Base-by-base conservation (phyloP, 768 basidiomycete species). In the Amanita inopinata region DNA sequence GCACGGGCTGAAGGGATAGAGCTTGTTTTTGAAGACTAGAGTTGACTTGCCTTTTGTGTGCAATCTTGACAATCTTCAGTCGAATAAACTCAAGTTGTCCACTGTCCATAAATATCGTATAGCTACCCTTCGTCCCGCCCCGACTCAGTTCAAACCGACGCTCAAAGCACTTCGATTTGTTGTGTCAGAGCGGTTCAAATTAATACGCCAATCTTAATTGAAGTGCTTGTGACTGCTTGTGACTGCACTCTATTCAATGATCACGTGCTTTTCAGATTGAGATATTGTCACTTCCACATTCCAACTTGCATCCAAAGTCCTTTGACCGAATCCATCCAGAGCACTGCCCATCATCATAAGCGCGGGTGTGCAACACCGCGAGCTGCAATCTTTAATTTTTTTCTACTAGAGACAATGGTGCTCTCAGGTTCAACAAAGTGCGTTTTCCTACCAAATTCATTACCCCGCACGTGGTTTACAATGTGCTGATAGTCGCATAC, bases 1-100 rank as follows among this genome's bases (percentile, higher is more conserved):
- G 81, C 82, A 6, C 64, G 62, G 5, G 62, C 66, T 18, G 55
- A 65, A 47, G 82, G 79, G 0, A 60, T 80, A 15, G 71, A 78
- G 35, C 54, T 83, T 22, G 64, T 74, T 17, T 57, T 79, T 3
- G 73, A 76, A 28, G 63, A 66, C 17, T 54, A 46, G 51, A 32
- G n/a, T 28, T 28, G 7, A 28, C 27, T 28, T 7, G n/a, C n/a
- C 7, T n/a, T 7, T 28, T 7, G 7, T 7, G 27, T n/a, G n/a
- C 27, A 28, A 7, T 28, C 27, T 28, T n/a, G 27, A n/a, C 27
- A 28, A 28, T 7, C 7, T 1, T n/a, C n/a, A n/a, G 12, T 17
- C 8, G 5, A n/a, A n/a, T 37, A 35, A 7, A 35, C 19, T 6
- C 33, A 35, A 14, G 19, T 35, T 14, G 8, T 35, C 9, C 38